Base-by-base conservation (phyloP, 352 stramenopile species). In the Globisporangium nunn region DNA sequence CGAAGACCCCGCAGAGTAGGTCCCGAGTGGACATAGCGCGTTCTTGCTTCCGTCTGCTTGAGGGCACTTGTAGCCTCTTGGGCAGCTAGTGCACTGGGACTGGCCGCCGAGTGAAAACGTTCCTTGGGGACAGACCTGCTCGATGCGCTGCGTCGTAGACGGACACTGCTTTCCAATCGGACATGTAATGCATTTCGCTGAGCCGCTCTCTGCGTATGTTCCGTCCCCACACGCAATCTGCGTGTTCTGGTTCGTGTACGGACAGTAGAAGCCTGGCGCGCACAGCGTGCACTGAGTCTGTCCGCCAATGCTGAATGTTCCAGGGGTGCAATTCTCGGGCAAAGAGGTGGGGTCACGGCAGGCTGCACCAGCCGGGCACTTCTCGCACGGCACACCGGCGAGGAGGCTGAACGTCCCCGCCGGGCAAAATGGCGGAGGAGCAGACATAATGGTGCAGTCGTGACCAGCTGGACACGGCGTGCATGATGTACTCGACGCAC, bases 31-130 rank as follows among this genome's bases (percentile, higher is more conserved):
- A 39, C 75, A 89, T 10, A 66, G 61, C 7, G 66, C 57, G 37
- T 86, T 87, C 50, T 64, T 67, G 28, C 67, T 82, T 6, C 76
- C 76, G 58, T 86, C 75, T 3, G 65, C 61, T 2, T 37, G 44
- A 10, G 75, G 80, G 52, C 78, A 90, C 64, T 81, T 81, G 46
- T 67, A 70, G 12, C 78, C 78, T n/a, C 79, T 77, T 14, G 64
- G 52, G 33, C 59, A 66, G 14, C 47, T 29, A n/a, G 50, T 54
- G 39, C 56, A 66, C 41, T 70, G 56, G 0, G 73, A 37, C 58
- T 81, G 70, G 5, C 75, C 70, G 1, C 75, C 82, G 6, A 81
- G 14, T 0, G 82, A 85, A 52, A 88, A 96, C 29, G 78, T 88
- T 3, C 78, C 78, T 49, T 72, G 52, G 0, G 73, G 6, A 51